phyloP scores from a whole-genome alignment of 495 filamentous ascomycete species.

The Hypoxylon fragiforme region DNA sequence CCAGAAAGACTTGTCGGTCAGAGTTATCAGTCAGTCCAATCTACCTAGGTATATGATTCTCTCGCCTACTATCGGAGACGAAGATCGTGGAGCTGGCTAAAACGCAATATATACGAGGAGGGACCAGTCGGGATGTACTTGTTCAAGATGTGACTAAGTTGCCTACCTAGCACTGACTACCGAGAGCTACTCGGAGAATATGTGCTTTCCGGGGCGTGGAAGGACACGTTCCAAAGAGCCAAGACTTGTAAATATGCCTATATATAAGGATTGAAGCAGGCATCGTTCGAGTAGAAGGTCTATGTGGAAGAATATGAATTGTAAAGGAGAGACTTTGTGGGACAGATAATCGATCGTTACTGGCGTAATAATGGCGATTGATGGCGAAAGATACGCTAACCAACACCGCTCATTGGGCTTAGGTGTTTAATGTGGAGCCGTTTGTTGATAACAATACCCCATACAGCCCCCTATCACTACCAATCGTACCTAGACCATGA shows the following conservation, averaged over 20 bases:
- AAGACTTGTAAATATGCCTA: conserved; percentile 13
- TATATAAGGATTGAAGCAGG: not conserved
- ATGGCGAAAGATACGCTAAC: conserved; percentile 33
- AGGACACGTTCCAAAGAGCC: conserved; percentile 7
- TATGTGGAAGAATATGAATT: not conserved
- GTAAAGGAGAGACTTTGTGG: conserved; percentile 10
- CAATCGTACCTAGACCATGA: too few species aligned
- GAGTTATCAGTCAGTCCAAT: not conserved
- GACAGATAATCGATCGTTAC: conserved; percentile 20
- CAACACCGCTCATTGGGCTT: conserved; percentile 25
- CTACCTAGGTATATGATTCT: not conserved
- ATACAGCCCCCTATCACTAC: too few species aligned
- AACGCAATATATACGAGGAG: conserved; percentile 16
- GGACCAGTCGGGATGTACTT: not conserved
- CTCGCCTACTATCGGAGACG: conserved; percentile 16
- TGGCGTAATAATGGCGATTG: conserved; percentile 32
- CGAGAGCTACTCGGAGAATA: too few species aligned
- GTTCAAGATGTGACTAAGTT: too few species aligned
- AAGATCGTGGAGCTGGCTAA: conserved; percentile 35
- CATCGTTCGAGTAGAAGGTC: not conserved
- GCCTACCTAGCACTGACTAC: too few species aligned
- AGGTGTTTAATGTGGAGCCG: too few species aligned
- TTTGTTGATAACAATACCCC: conserved; percentile 31
- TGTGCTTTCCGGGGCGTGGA: not conserved
- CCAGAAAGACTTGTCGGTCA: conserved; percentile 10